Conservation (phyloP, 345 rosid genomes). For the Ceriops decandra region DNA sequence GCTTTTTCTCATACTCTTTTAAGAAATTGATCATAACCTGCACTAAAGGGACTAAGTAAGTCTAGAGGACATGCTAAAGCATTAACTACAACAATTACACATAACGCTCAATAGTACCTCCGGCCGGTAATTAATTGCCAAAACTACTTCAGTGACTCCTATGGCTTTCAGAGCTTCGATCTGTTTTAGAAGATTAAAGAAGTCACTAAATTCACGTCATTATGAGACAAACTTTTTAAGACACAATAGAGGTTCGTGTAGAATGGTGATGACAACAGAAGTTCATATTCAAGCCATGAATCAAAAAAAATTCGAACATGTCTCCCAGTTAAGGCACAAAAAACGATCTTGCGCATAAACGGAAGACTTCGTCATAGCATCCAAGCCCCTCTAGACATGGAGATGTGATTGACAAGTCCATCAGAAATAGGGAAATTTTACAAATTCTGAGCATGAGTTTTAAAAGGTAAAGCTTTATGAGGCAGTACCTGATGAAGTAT, state of each 20-base stretch:
- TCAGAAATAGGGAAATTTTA: neutral
- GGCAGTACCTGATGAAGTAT: slow-evolving; percentile 86
- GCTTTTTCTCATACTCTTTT: slow-evolving; percentile 81
- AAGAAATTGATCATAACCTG: slow-evolving; percentile 91
- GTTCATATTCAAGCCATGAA: too few relatives aligned
- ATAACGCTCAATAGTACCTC: slow-evolving; percentile 43
- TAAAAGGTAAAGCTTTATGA: neutral
- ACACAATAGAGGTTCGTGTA: neutral
- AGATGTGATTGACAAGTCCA: too few relatives aligned
- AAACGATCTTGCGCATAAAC: too few relatives aligned
- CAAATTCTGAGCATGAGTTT: neutral
- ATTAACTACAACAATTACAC: neutral
- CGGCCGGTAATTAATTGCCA: slow-evolving; percentile 96
- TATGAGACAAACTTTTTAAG: too few relatives aligned
- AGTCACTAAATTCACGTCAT: neutral
- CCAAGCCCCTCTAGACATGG: too few relatives aligned
- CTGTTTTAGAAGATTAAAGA: slow-evolving; percentile 30
- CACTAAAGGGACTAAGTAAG: slow-evolving; percentile 8
- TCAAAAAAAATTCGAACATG: too few relatives aligned
- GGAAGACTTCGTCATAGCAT: too few relatives aligned
- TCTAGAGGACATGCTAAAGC: neutral
- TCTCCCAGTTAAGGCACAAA: too few relatives aligned
- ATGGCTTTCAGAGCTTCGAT: slow-evolving; percentile 92
- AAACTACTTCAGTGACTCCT: slow-evolving; percentile 93
- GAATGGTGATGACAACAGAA: too few relatives aligned